A percentile compares a stretch with the other conserved stretches of the same genome.
Conservation (phyloP, 371 early-diverging fungal species). For the Nematocida displodere region DNA sequence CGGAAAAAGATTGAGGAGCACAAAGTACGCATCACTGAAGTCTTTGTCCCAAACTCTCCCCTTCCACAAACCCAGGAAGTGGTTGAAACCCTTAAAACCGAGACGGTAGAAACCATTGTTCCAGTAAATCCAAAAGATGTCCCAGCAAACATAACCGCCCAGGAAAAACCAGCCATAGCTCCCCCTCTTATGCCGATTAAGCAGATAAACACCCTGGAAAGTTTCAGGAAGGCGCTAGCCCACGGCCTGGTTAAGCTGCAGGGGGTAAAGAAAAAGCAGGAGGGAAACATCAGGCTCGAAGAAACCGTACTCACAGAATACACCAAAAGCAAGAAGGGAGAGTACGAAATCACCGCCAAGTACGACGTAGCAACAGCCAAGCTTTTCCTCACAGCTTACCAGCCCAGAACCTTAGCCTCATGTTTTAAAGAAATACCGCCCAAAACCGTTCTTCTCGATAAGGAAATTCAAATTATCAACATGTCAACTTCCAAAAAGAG, state of each 20-base stretch:
- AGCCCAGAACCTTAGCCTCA: not conserved
- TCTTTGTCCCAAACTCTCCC: not conserved
- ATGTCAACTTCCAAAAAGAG: not conserved
- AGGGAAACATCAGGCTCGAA: not conserved
- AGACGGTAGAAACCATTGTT: not conserved
- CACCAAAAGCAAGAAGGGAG: constrained; percentile 8
- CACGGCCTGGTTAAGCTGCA: not conserved
- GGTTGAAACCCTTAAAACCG: not conserved
- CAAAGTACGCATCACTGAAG: constrained; percentile 11
- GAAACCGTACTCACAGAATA: not conserved
- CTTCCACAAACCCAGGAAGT: not conserved
- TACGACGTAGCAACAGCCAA: constrained; percentile 28
- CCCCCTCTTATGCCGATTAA: not conserved
- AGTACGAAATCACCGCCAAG: not conserved
- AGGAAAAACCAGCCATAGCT: not conserved
- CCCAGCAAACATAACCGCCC: not conserved
- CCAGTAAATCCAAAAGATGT: constrained; percentile 2
- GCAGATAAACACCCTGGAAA: constrained; percentile 9
- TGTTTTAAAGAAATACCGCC: constrained; percentile 18
- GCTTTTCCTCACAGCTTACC: constrained; percentile 11
- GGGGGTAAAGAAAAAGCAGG: not conserved
- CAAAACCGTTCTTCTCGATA: constrained; percentile 7
- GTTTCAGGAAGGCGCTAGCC: constrained; percentile 6
- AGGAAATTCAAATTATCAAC: constrained; percentile 35
- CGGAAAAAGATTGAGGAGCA: constrained; percentile 48